Evolutionary conservation across 108 stramenopile genomes (phyloP), one percentile per base, ranked within the genome.

Genomic region (Cyclotella cryptica): DNA sequence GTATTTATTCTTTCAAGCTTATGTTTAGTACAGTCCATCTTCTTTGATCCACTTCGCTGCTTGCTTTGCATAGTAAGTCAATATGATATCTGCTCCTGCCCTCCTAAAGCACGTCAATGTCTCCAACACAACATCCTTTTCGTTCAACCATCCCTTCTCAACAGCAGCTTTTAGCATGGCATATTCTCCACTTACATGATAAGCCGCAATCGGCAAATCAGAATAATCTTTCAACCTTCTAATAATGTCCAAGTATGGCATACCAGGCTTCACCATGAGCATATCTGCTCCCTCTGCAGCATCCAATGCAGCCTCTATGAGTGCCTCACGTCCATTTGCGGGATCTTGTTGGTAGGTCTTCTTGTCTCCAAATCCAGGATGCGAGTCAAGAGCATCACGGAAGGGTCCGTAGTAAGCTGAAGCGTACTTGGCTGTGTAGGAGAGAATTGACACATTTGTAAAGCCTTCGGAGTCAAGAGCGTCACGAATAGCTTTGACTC

Each of bases 271-370:
- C 58, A 99, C 98, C 97, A 99, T 98, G 65, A 99, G 92, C 93
- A 98, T 97, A 85, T 98, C 97, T 18, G 99, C 99, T 24, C 99
- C 99, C 77, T 99, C 99, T 15, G 92, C 88, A n/a, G 90, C 97
- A 75, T 99, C 99, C 40, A 98, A 78, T 29, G 93, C 90, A 41
- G 97, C 97, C 62, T 98, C 99, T 61, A 98, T 87, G 40, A 98
- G 72, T 2, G 98, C 97, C 79, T 99, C 98, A 13, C 95, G 84
- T 15, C 96, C 97, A 79, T 98, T 98, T 66, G 97, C 98, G 44
- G 98, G 98, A 65, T 98, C 98, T 80, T 98, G 98, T 86, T 99
- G 99, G 88, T 99, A 99, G 18, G 98, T 98, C 89, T 98, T 98
- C 85, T 98, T 98, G 79, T 99, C 98, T 7, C 96, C 92, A 74